Base-by-base conservation (phyloP, 2,329 filamentous ascomycete species). In the Alternaria tenuissima region DNA sequence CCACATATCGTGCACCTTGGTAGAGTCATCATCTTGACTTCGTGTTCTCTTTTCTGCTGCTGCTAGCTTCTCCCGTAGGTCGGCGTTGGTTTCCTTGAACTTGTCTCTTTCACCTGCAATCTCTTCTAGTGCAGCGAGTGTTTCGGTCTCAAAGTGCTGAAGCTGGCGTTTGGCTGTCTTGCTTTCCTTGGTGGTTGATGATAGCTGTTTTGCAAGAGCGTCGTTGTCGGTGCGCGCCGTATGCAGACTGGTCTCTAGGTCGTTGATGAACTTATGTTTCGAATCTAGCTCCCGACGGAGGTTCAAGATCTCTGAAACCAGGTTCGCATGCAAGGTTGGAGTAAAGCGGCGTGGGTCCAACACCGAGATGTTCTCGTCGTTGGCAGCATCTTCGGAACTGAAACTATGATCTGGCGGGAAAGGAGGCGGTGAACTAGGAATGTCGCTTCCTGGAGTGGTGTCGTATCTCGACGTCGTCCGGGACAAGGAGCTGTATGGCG, bases 271-370 rank as follows among this genome's bases (percentile, higher is more conserved):
- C 70, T 88, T 92, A 44, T 90, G 87, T 79, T 97, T 97, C 42
- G 91, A 92, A 74, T 99, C 95, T 63, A 98, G 88, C 66, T 99
- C 95, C 59, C 95, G 86, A 22, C 94, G 88, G 51, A 99, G 81
- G 2, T 89, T 88, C 39, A 99, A 83, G 64, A 99, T 99, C 78
- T 99, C 95, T 0, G 94, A 94, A 1, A 99, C 94, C 7, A 99
- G 83, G 51, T 92, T 97, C 8, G 95, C 95, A 77, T 98, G 95
- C 11, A 99, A 82, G 0, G 94, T 98, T 1, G 95, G 95, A 0
- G 95, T 99, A 74, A 99, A 97, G 38, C 95, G 88, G 56, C 94
- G 88, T 3, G 95, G 93, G 74, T 99, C 95, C 30, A 97, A 83
- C 22, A 93, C 88, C 3, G 87, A 88, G 34, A 93, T 88, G 44